These are phyloP conservation scores for Phyllosticta paracitricarpa DNA, from an alignment of 2,329 filamentous ascomycete species.

Conservation along the genomic window DNA sequence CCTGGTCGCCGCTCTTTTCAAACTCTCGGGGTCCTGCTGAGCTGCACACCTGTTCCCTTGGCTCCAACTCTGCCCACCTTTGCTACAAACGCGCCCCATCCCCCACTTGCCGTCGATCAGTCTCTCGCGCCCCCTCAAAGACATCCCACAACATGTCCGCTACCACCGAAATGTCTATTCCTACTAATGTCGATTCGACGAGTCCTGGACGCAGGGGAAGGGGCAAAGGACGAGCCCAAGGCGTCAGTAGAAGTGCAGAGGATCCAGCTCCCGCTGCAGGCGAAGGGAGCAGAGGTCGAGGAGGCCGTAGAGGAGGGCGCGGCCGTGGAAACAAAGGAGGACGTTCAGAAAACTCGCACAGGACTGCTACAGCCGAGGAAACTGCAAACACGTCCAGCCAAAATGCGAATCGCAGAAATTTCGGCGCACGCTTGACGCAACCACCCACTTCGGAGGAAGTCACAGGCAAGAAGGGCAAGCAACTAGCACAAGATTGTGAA, in stretches of 20 bases:
- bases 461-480: not conserved
- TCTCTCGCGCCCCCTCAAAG: not conserved
- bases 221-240: constrained; percentile 4
- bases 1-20: not conserved
- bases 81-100: not conserved
- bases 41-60: not conserved
- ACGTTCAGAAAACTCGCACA: not conserved
- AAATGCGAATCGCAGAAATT: not conserved
- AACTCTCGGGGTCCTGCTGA: not conserved
- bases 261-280: not conserved
- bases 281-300: constrained; percentile 2
- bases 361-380: not conserved
- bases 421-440: constrained; percentile 1
- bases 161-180: not conserved
- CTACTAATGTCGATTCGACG: not conserved
- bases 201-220: constrained; percentile 4
- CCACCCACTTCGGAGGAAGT: not conserved
- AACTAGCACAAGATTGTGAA: constrained; percentile 16
- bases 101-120: not conserved
- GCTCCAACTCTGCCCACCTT: not conserved
- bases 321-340: constrained; percentile 8
- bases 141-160: not conserved
- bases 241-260: not conserved
- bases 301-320: constrained; percentile 8
- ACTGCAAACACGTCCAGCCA: not conserved